Base-by-base conservation (phyloP, 2,329 filamentous ascomycete species). In the Fusarium longipes region DNA sequence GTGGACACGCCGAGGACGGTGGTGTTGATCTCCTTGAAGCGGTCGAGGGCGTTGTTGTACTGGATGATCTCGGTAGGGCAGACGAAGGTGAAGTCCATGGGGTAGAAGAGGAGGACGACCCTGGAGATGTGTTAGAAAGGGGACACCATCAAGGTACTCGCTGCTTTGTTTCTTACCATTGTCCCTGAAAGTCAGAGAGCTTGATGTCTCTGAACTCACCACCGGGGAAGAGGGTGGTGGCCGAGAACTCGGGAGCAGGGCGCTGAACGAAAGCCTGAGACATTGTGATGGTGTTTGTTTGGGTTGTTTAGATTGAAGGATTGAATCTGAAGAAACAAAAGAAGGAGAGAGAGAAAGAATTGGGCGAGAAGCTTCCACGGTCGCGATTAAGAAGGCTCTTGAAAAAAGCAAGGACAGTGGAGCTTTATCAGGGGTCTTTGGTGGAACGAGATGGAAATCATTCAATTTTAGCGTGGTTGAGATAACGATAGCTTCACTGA, bases 11-110 rank as follows among this genome's bases (percentile, higher is more conserved):
- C 88, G 58, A 88, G 82, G 54, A 90, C 86, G 57, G 82, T 79
- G 64, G 86, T 87, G 76, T 85, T 84, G 74, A 88, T 85, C 60
- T 80, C 82, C 62, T 81, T 79, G 78, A 90, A 89, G 71, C 87
- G 85, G 54, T 84, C 75, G n/a, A 86, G 81, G 53, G 86, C 85
- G 57, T 88, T 84, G 77, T 85, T 87, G 80, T 86, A 90, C 73
- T 87, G 86, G 73, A 88, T 84, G 78, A 90, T 89, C 78, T 90
- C 86, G 74, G 86, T 87, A 27, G 86, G 86, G 81, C 87, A 90
- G 75, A 90, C 87, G 70, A 89, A 90, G 70, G 87, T 89, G 83
- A 88, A 90, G 72, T 89, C 87, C 79, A 89, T 87, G 57, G 88
- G 88, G 77, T 89, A 87, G 82, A 90, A 90, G 67, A 87, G 84